phyloP scores from a whole-genome alignment of 2,329 filamentous ascomycete genomes.

The Sporothrix dimorphospora region DNA sequence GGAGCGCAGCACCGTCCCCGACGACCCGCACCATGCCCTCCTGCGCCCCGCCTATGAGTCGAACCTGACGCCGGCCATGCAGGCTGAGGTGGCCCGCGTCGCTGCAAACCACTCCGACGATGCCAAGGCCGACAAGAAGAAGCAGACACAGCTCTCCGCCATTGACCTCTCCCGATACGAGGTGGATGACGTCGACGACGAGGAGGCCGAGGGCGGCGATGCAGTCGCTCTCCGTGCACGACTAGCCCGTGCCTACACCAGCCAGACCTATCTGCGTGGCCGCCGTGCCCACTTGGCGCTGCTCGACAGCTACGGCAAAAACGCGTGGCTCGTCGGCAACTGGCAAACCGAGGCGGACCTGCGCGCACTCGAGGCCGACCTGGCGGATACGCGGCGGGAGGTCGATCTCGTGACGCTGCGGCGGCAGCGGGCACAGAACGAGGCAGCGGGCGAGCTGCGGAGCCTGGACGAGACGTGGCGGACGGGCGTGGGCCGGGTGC shows the following conservation, averaged over 20 bases:
- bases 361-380: conserved; percentile 70
- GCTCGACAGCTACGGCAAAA: conserved; percentile 82
- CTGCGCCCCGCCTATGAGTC: conserved; percentile 57
- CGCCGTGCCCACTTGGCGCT: conserved; percentile 64
- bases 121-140: conserved; percentile 1
- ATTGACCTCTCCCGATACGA: conserved; percentile 86
- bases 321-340: conserved; percentile 89
- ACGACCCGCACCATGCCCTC: conserved; percentile 58
- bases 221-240: conserved; percentile 43
- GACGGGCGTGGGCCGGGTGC: conserved; percentile 72
- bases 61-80: conserved; percentile 67
- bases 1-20: conserved; percentile 57
- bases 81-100: conserved; percentile 70
- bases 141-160: conserved; percentile 50
- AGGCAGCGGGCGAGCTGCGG: conserved; percentile 70
- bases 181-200: conserved; percentile 62
- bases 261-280: conserved; percentile 55
- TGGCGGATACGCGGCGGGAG: conserved; percentile 67
- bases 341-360: conserved; percentile 75
- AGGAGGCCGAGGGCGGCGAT: not conserved
- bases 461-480: conserved; percentile 76
- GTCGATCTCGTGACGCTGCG: conserved; percentile 74
- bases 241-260: conserved; percentile 58
- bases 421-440: conserved; percentile 71
- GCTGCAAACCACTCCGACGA: conserved; percentile 39